phyloP scores from a whole-genome alignment of 805 yeast species.

The Cyberlindnera petersonii region DNA sequence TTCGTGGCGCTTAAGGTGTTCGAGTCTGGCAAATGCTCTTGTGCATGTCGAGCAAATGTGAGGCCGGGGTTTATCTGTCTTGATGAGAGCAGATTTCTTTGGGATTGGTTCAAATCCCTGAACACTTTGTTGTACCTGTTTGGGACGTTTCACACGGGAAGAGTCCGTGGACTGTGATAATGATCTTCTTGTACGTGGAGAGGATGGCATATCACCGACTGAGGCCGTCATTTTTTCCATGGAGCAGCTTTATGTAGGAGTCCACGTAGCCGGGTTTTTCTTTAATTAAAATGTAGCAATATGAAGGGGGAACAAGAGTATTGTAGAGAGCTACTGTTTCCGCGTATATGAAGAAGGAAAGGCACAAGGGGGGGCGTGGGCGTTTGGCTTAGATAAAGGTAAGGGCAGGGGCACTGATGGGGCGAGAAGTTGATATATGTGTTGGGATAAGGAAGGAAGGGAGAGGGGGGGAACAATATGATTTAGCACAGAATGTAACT shows the following conservation, averaged over 20 bases:
- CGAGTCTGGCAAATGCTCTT: slow-evolving; percentile 91
- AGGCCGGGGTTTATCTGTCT: slow-evolving; percentile 92
- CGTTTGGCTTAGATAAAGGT: too few relatives aligned
- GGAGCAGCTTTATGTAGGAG: background rate
- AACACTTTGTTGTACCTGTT: slow-evolving; percentile 26
- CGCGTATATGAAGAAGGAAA: too few relatives aligned
- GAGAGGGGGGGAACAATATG: too few relatives aligned
- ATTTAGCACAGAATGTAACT: too few relatives aligned
- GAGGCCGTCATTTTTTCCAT: background rate
- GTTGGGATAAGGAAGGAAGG: too few relatives aligned
- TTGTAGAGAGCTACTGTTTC: too few relatives aligned
- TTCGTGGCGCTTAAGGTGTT: slow-evolving; percentile 91
- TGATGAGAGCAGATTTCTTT: slow-evolving; percentile 74
- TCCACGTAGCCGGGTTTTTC: background rate
- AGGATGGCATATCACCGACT: background rate
- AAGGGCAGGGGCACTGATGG: too few relatives aligned
- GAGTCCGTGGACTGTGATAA: slow-evolving; percentile 5
- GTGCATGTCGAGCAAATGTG: slow-evolving; percentile 88
- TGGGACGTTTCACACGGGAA: slow-evolving; percentile 14
- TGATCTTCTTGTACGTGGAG: slow-evolving; percentile 6
- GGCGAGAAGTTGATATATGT: too few relatives aligned
- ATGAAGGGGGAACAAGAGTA: too few relatives aligned
- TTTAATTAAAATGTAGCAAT: too few relatives aligned
- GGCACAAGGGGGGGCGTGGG: too few relatives aligned
- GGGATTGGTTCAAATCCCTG: slow-evolving; percentile 66